Base-by-base conservation (phyloP, 176 grass and related monocot genomes). In the Rhynchospora pubera region DNA sequence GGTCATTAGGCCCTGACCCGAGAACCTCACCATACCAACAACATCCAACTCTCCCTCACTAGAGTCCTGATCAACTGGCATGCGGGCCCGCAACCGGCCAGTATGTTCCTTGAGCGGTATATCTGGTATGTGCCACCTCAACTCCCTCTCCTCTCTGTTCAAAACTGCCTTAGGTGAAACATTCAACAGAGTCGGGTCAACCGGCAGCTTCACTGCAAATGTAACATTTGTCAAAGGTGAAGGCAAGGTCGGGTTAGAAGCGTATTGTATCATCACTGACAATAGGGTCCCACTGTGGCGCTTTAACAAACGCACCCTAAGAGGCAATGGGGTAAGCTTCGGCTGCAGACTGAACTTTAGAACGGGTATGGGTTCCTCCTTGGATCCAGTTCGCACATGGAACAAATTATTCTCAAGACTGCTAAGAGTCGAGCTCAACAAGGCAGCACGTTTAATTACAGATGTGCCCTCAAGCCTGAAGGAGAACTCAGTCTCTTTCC, bases 1-100 rank as follows among this genome's bases (percentile, higher is more conserved):
- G 26, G 92, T 99, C 66, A 87, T 88, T 61, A 91, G 56, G 13
- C 93, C 86, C 85, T 95, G 85, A 82, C 87, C 90, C 74, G 92
- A 84, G 88, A 99, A 95, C 53, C 88, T 93, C 21, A 99, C 96
- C 87, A 93, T 91, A 52, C 91, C 96, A 42, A 89, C 69, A 58
- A 98, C 95, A 77, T 98, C 88, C 30, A 94, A 85, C 70, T 98
- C 95, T 68, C 88, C 92, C 78, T 93, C 92, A 72, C 87, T 90
- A n/a, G 93, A 95, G 28, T 99, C 93, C 50, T 93, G 87, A 53
- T 99, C 96, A 24, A 95, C 96, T 65, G 96, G 96, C 96, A 99
- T 99, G 19, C 91, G 85, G 9, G 96, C 96, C 72, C 84, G 87
- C 59, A 99, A 79, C 75, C 72, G 68, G 12, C 91, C 89, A 21